Base-by-base conservation (phyloP, 495 filamentous ascomycete species). In the Trypethelium eluteriae region DNA sequence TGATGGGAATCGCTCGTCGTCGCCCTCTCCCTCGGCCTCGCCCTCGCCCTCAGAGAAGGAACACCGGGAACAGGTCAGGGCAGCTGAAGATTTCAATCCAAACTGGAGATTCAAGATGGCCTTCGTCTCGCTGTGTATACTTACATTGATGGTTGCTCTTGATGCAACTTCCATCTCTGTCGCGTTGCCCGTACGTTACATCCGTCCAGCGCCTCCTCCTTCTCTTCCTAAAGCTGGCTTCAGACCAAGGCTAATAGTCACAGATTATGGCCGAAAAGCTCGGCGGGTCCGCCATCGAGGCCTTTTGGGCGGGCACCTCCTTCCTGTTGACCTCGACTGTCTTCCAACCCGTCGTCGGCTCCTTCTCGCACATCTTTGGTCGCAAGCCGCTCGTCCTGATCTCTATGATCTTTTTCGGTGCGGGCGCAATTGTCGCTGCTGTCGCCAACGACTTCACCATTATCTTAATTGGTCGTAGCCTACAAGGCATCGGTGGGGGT, bases 91-190 rank as follows among this genome's bases (percentile, higher is more conserved):
- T 16, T 80, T 80, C 71, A 72, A 74, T 10, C 76, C 78, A 38
- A 75, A 71, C 67, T 76, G 71, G 71, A 67, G 75, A 18, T 79
- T 80, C 66, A 68, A 74, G 18, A 6, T 70, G 35, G 82, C 81
- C n/a, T 86, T 88, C 69, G 39, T 72, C 34, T 85, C 86, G 0
- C 79, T 92, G 50, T 77, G 80, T 32, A 78, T 87, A 7, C 79
- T 91, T 35, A 83, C 84, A 0, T 75, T 91, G 41, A 87, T 87
- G 78, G 86, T 84, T 4, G 88, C 89, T 35, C 76, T 92, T 25
- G 89, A 92, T 75, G 88, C 87, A 1, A 92, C 89, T 2, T 89
- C 86, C 2, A 78, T 92, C 16, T 86, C 85, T 7, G 87, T 92
- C 32, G 89, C 89, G 3, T 73, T 92, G 56, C 88, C 89, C 1